These are phyloP conservation scores for Chaetoscypha palmicola DNA, from an alignment of 2,329 filamentous ascomycete genomes.

Conservation along the genomic window DNA sequence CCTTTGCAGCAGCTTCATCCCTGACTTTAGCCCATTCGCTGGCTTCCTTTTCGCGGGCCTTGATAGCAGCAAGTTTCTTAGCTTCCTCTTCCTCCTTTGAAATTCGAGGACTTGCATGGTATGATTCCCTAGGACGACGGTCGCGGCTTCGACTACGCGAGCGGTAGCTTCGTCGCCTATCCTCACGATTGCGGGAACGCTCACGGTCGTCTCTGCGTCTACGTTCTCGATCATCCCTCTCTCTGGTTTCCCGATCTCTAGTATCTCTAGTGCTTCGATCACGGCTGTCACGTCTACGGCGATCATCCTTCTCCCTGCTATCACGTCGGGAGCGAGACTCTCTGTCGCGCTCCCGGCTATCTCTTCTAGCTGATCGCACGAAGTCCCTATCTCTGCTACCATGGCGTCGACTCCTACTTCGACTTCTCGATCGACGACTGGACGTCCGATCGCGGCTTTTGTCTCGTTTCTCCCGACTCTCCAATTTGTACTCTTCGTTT, in stretches of 20 bases:
- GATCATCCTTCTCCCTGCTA: conserved; percentile 11
- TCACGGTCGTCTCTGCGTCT: not conserved
- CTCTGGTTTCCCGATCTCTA: conserved; percentile 13
- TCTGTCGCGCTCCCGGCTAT: conserved; percentile 20
- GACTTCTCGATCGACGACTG: conserved; percentile 21
- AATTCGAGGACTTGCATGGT: conserved; percentile 6
- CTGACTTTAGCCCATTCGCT: conserved; percentile 58
- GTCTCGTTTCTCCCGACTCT: conserved; percentile 15
- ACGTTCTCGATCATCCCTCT: conserved; percentile 4
- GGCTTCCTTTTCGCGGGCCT: conserved; percentile 55
- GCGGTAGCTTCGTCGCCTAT: conserved; percentile 21
- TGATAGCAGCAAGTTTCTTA: conserved; percentile 54
- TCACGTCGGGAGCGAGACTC: conserved; percentile 1
- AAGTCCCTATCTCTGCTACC: conserved; percentile 23
- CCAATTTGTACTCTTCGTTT: conserved; percentile 6
- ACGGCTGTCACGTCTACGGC: conserved; percentile 4
- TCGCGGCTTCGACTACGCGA: conserved; percentile 20
- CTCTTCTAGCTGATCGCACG: conserved; percentile 20
- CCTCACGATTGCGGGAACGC: not conserved
- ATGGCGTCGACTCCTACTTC: conserved; percentile 21
- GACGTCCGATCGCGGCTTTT: conserved; percentile 26
- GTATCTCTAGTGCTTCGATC: conserved; percentile 11
- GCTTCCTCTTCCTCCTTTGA: conserved; percentile 17
- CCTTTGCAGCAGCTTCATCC: conserved; percentile 53
- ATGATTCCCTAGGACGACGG: not conserved